These are phyloP conservation scores for Teratosphaeria zuluensis DNA, from an alignment of 2,329 filamentous ascomycete genomes.

Conservation along the genomic window DNA sequence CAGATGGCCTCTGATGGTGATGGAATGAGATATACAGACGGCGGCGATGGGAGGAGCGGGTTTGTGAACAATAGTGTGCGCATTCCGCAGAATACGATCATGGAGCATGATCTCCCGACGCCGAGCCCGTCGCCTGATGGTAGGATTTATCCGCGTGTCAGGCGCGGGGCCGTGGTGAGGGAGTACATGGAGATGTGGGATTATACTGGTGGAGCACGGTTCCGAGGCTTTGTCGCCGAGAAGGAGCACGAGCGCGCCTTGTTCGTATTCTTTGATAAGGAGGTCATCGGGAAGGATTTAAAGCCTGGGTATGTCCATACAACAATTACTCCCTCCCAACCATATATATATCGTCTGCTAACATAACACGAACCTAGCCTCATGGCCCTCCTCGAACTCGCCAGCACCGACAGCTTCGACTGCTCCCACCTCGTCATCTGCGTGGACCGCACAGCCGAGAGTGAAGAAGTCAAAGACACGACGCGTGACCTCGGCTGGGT, in stretches of 20 bases:
- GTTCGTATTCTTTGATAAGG: constrained; percentile 79
- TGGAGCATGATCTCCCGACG: constrained; percentile 24
- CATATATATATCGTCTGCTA: not conserved
- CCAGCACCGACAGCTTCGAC: constrained; percentile 58
- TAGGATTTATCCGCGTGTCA: constrained; percentile 10
- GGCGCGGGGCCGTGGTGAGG: constrained; percentile 31
- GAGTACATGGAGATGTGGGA: constrained; percentile 76
- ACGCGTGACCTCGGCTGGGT: constrained; percentile 86
- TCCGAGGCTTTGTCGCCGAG: constrained; percentile 74
- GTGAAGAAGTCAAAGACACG: constrained; percentile 54
- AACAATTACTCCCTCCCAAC: not conserved
- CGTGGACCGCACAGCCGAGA: constrained; percentile 61
- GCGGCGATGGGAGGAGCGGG: not conserved
- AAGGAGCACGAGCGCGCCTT: constrained; percentile 61
- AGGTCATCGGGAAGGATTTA: constrained; percentile 62
- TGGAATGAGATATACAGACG: constrained; percentile 11
- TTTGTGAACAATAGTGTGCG: constrained; percentile 2
- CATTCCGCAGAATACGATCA: constrained; percentile 11
- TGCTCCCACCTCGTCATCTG: constrained; percentile 73
- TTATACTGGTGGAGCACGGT: constrained; percentile 75
- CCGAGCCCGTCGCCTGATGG: constrained; percentile 28
- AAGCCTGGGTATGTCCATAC: constrained; percentile 68
- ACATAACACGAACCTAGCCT: too few species aligned
- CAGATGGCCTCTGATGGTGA: constrained; percentile 10
- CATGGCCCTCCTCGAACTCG: constrained; percentile 83